Evolutionary conservation across 495 filamentous ascomycete species (phyloP).

Genomic region (Hyaloscypha variabilis): DNA sequence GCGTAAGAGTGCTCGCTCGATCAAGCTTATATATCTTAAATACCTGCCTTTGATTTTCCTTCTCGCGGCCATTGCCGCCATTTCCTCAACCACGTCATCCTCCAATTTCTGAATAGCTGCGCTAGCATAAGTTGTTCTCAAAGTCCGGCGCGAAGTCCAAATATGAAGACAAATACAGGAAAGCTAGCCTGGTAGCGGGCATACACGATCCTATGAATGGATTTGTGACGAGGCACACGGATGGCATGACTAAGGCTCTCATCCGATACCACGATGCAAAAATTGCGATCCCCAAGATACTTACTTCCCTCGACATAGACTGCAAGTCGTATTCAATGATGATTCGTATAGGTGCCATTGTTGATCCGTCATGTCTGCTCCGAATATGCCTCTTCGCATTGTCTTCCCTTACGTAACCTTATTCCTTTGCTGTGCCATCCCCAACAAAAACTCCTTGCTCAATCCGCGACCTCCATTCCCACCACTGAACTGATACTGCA

Average conservation of each 20-base stretch:
- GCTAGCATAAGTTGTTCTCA: too few relatives aligned
- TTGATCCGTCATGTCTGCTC: not conserved
- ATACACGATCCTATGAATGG: too few relatives aligned
- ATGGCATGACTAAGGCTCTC: too few relatives aligned
- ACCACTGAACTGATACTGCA: slow-evolving; percentile 55
- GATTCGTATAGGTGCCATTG: not conserved
- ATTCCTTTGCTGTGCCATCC: slow-evolving; percentile 83
- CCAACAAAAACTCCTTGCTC: slow-evolving; percentile 84
- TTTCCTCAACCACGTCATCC: slow-evolving; percentile 14
- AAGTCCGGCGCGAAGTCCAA: too few relatives aligned
- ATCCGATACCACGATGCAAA: too few relatives aligned
- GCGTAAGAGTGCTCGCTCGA: too few relatives aligned
- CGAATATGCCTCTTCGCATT: not conserved
- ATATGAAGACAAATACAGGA: too few relatives aligned
- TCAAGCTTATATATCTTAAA: too few relatives aligned
- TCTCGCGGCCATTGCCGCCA: slow-evolving; percentile 9
- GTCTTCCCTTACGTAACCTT: slow-evolving; percentile 50
- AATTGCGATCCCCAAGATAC: too few relatives aligned
- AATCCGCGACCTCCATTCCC: slow-evolving; percentile 52
- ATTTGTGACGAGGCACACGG: too few relatives aligned
- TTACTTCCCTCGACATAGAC: not conserved
- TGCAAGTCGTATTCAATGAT: not conserved
- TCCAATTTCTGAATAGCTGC: slow-evolving; percentile 13
- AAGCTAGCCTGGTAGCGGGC: too few relatives aligned
- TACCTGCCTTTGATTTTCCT: slow-evolving; percentile 8